Percentiles rank a stretch among this genome's conserved stretches.
Conservation (phyloP, 2,329 filamentous ascomycete genomes). For the Trichoderma asperellum region DNA sequence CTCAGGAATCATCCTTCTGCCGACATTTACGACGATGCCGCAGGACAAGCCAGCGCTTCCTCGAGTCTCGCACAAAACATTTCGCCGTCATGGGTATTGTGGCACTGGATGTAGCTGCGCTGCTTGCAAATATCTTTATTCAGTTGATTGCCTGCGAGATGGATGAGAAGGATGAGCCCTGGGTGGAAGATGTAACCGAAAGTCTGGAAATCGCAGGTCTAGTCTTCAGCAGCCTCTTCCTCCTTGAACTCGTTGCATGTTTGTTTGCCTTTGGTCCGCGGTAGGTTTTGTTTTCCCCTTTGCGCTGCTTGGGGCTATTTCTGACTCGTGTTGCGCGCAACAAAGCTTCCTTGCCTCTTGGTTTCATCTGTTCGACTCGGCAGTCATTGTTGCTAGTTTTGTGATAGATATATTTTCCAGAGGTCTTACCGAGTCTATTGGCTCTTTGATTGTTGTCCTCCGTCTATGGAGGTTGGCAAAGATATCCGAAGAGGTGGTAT, state of each 20-base stretch:
- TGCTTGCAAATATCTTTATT: constrained; percentile 54
- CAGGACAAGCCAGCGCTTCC: constrained; percentile 31
- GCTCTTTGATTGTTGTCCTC: constrained; percentile 67
- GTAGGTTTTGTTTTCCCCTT: constrained; percentile 46
- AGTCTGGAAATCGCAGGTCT: constrained; percentile 57
- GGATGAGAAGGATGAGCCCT: constrained; percentile 44
- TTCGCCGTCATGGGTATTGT: constrained; percentile 51
- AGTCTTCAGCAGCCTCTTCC: constrained; percentile 66
- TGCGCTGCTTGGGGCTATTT: not conserved
- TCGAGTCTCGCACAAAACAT: constrained; percentile 49
- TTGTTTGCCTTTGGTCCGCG: constrained; percentile 64
- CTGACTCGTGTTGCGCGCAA: constrained; percentile 1
- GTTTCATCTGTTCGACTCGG: constrained; percentile 68
- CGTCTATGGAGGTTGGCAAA: constrained; percentile 72
- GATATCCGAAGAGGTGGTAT: constrained; percentile 69
- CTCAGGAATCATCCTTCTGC: not conserved
- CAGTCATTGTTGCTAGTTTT: constrained; percentile 65
- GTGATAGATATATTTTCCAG: constrained; percentile 63
- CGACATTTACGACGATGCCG: constrained; percentile 19
- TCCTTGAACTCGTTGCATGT: constrained; percentile 62
- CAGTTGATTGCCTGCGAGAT: constrained; percentile 54
- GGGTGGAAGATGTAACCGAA: constrained; percentile 46
- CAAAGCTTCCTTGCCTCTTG: constrained; percentile 58
- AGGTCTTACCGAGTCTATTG: constrained; percentile 65
- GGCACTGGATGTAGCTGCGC: constrained; percentile 50